Evolutionary conservation across 169 alveolate genomes (phyloP).

Genomic region (Theileria orientalis): DNA sequence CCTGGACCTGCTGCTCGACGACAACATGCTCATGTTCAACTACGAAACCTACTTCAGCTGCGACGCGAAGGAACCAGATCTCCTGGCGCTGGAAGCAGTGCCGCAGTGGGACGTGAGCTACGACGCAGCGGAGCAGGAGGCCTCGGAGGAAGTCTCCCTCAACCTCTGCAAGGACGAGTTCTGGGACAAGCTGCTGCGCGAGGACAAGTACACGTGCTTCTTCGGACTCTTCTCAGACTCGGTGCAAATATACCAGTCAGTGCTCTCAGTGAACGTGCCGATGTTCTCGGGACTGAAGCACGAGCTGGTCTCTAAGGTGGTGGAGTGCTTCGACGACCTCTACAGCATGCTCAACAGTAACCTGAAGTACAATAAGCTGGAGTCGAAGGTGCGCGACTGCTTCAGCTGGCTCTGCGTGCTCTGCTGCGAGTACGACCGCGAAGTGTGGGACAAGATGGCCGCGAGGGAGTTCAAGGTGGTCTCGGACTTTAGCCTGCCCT

Average conservation of each 20-base stretch:
- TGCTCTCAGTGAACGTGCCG: slow-evolving; percentile 35
- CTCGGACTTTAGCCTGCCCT: slow-evolving; percentile 52
- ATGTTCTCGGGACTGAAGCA: slow-evolving; percentile 46
- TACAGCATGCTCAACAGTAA: slow-evolving; percentile 2
- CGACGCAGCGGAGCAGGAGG: slow-evolving; percentile 13
- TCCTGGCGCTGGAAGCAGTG: neutral
- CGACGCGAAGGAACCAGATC: neutral
- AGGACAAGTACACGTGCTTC: slow-evolving; percentile 17
- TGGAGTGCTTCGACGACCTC: slow-evolving; percentile 28
- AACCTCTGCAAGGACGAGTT: slow-evolving; percentile 47
- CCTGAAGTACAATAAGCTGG: neutral
- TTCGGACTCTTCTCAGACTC: slow-evolving; percentile 53
- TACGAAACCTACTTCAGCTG: neutral
- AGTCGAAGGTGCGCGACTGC: slow-evolving; percentile 19
- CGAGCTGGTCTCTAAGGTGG: slow-evolving; percentile 48
- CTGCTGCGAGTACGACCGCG: slow-evolving; percentile 48
- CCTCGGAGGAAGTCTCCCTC: neutral
- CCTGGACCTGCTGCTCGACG: neutral
- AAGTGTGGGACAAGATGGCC: slow-evolving; percentile 28
- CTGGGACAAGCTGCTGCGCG: slow-evolving; percentile 22
- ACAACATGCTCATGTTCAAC: neutral
- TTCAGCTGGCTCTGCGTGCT: slow-evolving; percentile 63
- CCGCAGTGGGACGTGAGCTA: slow-evolving; percentile 45
- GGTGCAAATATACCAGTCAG: slow-evolving; percentile 57
- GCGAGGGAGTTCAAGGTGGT: slow-evolving; percentile 21